phyloP scores from a whole-genome alignment of 2,329 filamentous ascomycete species.

The Colletotrichum trifolii region DNA sequence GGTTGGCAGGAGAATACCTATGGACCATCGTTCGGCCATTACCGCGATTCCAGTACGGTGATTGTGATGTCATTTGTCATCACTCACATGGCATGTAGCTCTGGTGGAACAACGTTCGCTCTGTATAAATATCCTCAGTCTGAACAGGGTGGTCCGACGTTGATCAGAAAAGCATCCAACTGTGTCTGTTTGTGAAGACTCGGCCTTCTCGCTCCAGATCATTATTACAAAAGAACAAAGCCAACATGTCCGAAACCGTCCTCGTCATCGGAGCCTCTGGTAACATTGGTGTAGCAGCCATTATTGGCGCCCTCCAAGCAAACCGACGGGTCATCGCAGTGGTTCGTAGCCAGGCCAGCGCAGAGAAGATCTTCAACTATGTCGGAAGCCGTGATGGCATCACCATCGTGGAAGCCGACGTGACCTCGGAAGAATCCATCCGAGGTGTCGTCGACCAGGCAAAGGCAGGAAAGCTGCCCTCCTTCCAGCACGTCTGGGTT shows the following conservation, averaged over 20 bases:
- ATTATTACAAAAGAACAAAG: not conserved
- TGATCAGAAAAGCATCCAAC: no score
- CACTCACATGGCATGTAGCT: no score
- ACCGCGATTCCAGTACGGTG: no score
- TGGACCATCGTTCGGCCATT: no score
- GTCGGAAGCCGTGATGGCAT: conserved; percentile 44
- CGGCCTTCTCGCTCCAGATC: no score
- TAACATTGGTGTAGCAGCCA: conserved; percentile 50
- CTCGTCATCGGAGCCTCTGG: conserved; percentile 53
- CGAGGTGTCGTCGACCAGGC: conserved; percentile 47
- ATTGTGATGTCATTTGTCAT: no score
- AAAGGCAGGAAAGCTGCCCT: conserved; percentile 45
- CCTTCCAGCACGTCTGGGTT: conserved; percentile 52
- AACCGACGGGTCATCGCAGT: conserved; percentile 48
- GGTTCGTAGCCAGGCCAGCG: conserved; percentile 49
- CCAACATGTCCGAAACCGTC: conserved; percentile 42
- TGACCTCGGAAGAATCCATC: conserved; percentile 45
- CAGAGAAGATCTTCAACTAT: conserved; percentile 47
- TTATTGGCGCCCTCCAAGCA: conserved; percentile 44
- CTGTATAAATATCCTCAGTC: no score
- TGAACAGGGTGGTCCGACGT: no score
- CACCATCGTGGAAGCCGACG: conserved; percentile 47
- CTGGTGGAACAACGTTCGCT: no score
- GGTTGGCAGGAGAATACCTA: no score
- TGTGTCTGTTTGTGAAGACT: no score